Conservation (phyloP, 208 protist species). For the Crithidia thermophila region DNA sequence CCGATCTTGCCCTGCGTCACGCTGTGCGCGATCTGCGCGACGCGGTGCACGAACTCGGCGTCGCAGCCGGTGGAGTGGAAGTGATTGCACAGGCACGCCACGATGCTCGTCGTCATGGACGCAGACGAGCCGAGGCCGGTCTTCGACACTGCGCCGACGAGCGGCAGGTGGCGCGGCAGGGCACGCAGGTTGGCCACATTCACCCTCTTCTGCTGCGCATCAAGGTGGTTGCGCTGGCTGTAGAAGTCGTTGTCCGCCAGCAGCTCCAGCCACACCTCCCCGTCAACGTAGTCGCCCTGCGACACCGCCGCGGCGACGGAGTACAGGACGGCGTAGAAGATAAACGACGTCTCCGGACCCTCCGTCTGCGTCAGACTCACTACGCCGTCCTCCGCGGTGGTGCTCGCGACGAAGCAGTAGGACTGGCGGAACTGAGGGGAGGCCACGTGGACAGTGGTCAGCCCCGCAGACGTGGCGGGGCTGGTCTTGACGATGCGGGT, state of each 20-base stretch:
- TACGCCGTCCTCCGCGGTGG: slow-evolving; percentile 19
- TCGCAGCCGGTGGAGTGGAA: slow-evolving; percentile 31
- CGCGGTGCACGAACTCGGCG: slow-evolving; percentile 82
- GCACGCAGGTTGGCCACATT: slow-evolving; percentile 58
- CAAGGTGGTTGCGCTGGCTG: slow-evolving; percentile 88
- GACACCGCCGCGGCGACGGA: slow-evolving; percentile 50
- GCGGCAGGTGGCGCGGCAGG: slow-evolving; percentile 63
- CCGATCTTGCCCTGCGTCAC: slow-evolving; percentile 96
- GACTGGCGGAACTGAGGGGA: slow-evolving; percentile 85
- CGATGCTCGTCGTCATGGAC: slow-evolving; percentile 92
- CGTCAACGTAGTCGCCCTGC: slow-evolving; percentile 21
- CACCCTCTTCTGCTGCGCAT: slow-evolving; percentile 49
- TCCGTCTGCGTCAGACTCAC: slow-evolving; percentile 62
- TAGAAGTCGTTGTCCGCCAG: slow-evolving; percentile 94
- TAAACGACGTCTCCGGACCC: slow-evolving; percentile 62
- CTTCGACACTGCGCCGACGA: slow-evolving; percentile 90
- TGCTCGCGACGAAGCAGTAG: slow-evolving; percentile 61
- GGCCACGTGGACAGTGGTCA: slow-evolving; percentile 52
- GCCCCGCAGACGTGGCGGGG: slow-evolving; percentile 3
- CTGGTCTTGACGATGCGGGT: slow-evolving; percentile 41
- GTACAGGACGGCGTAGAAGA: slow-evolving; percentile 77
- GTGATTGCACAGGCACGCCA: slow-evolving; percentile 80
- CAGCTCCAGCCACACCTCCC: slow-evolving; percentile 56
- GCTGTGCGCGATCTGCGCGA: slow-evolving; percentile 95
- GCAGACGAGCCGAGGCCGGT: slow-evolving; percentile 96